These are phyloP conservation scores for Dactylorhiza incarnata DNA, from an alignment of 106 monocot genomes.

Conservation along the genomic window DNA sequence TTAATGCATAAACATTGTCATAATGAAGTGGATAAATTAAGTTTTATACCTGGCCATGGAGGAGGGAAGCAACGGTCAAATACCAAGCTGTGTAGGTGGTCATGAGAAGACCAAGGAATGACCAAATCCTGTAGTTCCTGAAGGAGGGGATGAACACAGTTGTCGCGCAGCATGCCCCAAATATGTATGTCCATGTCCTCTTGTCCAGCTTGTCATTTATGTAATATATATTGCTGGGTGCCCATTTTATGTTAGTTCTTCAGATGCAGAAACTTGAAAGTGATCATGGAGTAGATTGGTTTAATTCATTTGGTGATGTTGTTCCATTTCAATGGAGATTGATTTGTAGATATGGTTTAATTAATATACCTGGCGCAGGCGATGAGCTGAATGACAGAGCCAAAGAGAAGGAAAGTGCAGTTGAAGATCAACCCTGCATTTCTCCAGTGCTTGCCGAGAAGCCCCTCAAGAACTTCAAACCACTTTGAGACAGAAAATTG, in stretches of 20 bases:
- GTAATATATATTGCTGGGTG: slow-evolving; percentile 82
- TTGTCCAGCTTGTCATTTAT: slow-evolving; percentile 79
- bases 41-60: slow-evolving; percentile 58
- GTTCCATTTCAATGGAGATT: no score
- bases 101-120: slow-evolving; percentile 67
- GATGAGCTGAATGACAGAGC: slow-evolving; percentile 78
- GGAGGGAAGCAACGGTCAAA: slow-evolving; percentile 51
- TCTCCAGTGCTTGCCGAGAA: slow-evolving; percentile 74
- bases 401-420: slow-evolving; percentile 79
- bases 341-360: no score
- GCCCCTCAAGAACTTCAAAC: slow-evolving; percentile 72
- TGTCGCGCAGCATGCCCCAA: slow-evolving; percentile 77
- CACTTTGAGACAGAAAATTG: slow-evolving; percentile 38
- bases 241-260: no score
- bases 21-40: neutral
- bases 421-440: slow-evolving; percentile 68
- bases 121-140: slow-evolving; percentile 83
- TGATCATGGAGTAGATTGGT: no score
- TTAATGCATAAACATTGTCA: neutral
- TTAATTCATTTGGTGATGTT: no score
- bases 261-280: no score
- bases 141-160: slow-evolving; percentile 89
- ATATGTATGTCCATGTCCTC: slow-evolving; percentile 80
- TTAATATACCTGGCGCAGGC: slow-evolving; percentile 55
- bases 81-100: slow-evolving; percentile 83